A percentile compares a stretch with the other conserved stretches of the same genome.
Evolutionary conservation across 192 early-diverging fungal genomes (phyloP).

Genomic region (Coemansia sp.): DNA sequence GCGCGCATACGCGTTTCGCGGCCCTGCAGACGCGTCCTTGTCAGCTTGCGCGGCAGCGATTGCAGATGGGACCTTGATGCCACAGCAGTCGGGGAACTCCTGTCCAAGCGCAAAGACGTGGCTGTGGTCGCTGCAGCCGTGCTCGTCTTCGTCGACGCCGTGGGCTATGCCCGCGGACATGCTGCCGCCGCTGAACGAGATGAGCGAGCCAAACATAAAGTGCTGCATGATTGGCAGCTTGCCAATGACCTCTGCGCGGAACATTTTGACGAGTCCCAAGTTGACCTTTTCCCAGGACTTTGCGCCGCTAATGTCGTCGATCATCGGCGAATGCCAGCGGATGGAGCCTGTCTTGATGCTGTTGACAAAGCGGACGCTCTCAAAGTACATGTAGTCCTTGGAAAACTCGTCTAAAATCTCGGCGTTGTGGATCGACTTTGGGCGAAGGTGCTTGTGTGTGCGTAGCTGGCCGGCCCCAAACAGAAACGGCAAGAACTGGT

Average conservation of each 20-base stretch:
- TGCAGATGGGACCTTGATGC: conserved; percentile 59
- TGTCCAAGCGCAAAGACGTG: conserved; percentile 57
- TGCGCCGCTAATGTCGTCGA: conserved; percentile 91
- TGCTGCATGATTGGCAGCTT: conserved; percentile 99
- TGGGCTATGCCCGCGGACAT: conserved; percentile 5
- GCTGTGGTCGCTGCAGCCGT: conserved; percentile 40
- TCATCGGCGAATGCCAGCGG: conserved; percentile 90
- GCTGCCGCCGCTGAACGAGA: conserved; percentile 66
- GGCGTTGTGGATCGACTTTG: conserved; percentile 91
- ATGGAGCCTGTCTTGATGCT: conserved; percentile 76
- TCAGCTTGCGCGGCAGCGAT: conserved; percentile 39
- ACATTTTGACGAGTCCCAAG: conserved; percentile 93
- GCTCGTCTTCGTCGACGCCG: conserved; percentile 14
- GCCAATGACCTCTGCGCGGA: conserved; percentile 83
- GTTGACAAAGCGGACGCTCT: conserved; percentile 90
- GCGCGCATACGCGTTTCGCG: conserved; percentile 30
- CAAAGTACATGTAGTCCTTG: conserved; percentile 94
- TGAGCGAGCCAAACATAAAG: conserved; percentile 84
- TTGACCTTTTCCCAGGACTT: conserved; percentile 92
- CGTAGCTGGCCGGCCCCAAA: conserved; percentile 89
- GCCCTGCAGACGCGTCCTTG: conserved; percentile 10
- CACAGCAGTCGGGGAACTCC: conserved; percentile 58
- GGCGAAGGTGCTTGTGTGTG: conserved; percentile 88
- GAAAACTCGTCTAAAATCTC: conserved; percentile 91
- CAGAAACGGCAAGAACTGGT: conserved; percentile 94